Percentiles rank a stretch among this genome's conserved stretches.
These are phyloP conservation scores for Torulaspora globosa DNA, from an alignment of 1,139 yeast genomes.

Conservation along the genomic window DNA sequence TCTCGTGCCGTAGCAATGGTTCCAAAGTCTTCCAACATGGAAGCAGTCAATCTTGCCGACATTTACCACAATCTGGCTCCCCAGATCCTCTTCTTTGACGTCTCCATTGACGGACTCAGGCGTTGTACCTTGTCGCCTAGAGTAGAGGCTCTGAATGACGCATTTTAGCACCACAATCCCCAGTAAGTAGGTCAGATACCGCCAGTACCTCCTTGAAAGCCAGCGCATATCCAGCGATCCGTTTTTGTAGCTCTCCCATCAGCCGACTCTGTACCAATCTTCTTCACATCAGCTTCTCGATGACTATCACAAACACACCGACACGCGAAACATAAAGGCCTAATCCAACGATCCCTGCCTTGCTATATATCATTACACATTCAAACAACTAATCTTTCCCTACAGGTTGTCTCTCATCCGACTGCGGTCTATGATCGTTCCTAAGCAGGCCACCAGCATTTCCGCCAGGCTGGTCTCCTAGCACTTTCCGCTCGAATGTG, in stretches of 20 bases:
- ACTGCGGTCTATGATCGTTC: slow-evolving; percentile 15
- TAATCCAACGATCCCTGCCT: neutral
- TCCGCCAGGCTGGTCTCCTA: slow-evolving; percentile 25
- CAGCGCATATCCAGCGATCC: neutral
- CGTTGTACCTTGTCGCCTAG: neutral
- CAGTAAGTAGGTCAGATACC: slow-evolving; percentile 8
- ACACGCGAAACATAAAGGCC: neutral
- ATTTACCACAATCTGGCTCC: slow-evolving; percentile 16
- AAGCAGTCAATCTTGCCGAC: slow-evolving; percentile 24
- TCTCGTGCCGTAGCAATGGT: slow-evolving; percentile 14
- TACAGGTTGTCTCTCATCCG: neutral
- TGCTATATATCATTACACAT: neutral
- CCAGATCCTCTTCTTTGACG: neutral
- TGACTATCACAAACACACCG: no score
- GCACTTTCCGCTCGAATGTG: slow-evolving; percentile 15
- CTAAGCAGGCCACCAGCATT: slow-evolving; percentile 19
- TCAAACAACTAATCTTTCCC: neutral
- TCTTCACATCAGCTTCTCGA: no score
- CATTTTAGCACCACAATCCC: neutral
- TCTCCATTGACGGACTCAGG: no score
- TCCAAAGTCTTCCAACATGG: slow-evolving; percentile 18
- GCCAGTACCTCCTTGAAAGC: slow-evolving; percentile 6
- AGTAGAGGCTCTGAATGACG: neutral
- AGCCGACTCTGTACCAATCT: neutral
- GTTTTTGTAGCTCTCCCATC: neutral